Evolutionary conservation across 164 flowering plant species (phyloP), one percentile per base, ranked within the genome.

Genomic region (Akebia trifoliata): DNA sequence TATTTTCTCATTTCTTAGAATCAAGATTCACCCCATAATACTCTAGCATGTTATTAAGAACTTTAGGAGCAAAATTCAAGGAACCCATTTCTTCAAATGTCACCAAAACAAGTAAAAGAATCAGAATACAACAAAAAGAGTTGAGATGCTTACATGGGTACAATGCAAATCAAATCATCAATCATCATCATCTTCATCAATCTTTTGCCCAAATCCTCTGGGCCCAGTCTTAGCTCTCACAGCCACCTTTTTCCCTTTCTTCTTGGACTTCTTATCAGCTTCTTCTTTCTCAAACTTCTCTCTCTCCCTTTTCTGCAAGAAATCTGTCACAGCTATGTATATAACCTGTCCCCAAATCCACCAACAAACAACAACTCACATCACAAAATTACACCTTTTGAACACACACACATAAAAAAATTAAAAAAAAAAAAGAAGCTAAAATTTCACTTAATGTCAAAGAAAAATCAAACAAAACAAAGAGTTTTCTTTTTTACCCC

Each of bases 281-380:
- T 80, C 86, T 68, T 83, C 95, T 54, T 81, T 84, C 80, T 81
- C 85, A 59, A 85, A 80, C 71, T 83, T 86, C 50, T 86, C 90
- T 43, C 53, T 70, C 66, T 86, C 95, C 64, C 95, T 83, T 57
- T 84, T 90, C 79, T 75, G 74, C 76, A 90, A 62, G 72, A 80
- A 90, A 72, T 90, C 94, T 9, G 83, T 78, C 59, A 83, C 94
- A 10, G 57, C 92, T 42, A 89, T 71, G 72, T 86, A 86, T 45
- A 86, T 55, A 15, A 84, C 90, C 97, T 90, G 79, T 4, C 6
- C 24, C 30, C 36, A 38, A 39, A 48, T 53, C 25, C 46, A 44
- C 53, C 52, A 15, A 59, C 54, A 34, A 47, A 35, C 57, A 56
- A 15, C 46, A 60, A 54, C 60, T 64, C 69, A 65, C 68, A 12